Evolutionary conservation across 345 rosid species (phyloP).

Genomic region (Cardamine occulta): DNA sequence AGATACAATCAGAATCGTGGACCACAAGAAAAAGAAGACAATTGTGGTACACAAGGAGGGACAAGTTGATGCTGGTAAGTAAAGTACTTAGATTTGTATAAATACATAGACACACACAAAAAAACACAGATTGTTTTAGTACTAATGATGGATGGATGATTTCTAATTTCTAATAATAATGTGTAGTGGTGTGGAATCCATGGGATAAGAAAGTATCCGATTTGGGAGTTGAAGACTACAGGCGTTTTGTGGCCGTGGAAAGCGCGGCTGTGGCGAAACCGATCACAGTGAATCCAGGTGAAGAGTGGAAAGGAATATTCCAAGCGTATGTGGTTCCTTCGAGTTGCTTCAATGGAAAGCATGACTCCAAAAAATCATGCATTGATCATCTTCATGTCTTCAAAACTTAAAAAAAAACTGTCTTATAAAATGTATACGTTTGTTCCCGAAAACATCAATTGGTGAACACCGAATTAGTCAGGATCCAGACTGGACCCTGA

Average conservation of each 20-base stretch:
- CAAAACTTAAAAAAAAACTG: background rate
- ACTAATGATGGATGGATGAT: slow-evolving; percentile 16
- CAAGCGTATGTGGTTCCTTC: slow-evolving; percentile 81
- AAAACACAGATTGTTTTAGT: background rate
- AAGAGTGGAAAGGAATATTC: slow-evolving; percentile 87
- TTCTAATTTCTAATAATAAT: background rate
- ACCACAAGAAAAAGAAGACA: slow-evolving; percentile 90
- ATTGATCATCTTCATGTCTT: slow-evolving; percentile 13
- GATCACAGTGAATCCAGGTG: slow-evolving; percentile 76
- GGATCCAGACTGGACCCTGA: slow-evolving; percentile 12
- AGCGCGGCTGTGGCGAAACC: slow-evolving; percentile 79
- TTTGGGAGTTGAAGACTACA: slow-evolving; percentile 85
- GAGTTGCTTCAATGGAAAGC: slow-evolving; percentile 72
- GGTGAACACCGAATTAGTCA: slow-evolving; percentile 23
- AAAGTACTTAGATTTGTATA: background rate
- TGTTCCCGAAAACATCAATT: slow-evolving; percentile 13
- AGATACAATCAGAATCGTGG: slow-evolving; percentile 75
- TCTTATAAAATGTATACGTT: slow-evolving; percentile 2
- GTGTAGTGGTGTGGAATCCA: slow-evolving; percentile 95
- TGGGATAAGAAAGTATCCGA: slow-evolving; percentile 90
- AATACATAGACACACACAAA: background rate
- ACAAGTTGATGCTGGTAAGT: slow-evolving; percentile 86
- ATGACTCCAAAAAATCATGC: slow-evolving; percentile 53
- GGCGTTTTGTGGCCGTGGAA: slow-evolving; percentile 83
- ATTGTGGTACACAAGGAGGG: slow-evolving; percentile 94